These are phyloP conservation scores for Lagenidium giganteum DNA, from an alignment of 352 stramenopile species.

Conservation along the genomic window DNA sequence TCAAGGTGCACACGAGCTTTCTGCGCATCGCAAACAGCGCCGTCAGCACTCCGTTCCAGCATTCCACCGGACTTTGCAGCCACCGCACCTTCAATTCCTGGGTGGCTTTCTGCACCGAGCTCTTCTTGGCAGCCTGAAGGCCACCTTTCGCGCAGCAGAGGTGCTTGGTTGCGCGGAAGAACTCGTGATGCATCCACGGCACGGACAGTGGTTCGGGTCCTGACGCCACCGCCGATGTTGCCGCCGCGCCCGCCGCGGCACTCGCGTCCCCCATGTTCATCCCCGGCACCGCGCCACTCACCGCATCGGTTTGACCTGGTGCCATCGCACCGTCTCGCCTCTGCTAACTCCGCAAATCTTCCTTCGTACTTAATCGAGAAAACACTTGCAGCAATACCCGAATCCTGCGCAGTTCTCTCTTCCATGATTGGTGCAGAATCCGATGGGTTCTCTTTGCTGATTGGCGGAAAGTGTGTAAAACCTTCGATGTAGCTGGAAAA, in stretches of 20 bases:
- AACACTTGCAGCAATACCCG: no score
- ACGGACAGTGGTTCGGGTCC: conserved; percentile 33
- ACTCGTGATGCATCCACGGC: conserved; percentile 66
- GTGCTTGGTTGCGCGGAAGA: conserved; percentile 53
- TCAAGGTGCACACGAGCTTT: conserved; percentile 46
- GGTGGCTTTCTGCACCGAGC: conserved; percentile 37
- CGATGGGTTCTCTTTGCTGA: no score
- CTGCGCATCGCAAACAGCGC: conserved; percentile 13
- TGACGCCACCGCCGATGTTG: background rate
- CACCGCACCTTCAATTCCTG: conserved; percentile 59
- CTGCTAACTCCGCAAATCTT: no score
- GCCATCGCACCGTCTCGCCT: no score
- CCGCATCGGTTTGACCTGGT: no score
- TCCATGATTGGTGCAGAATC: no score
- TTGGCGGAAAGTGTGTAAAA: no score
- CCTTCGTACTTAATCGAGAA: no score
- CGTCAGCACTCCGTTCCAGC: background rate
- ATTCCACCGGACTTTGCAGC: background rate
- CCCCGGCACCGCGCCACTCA: no score
- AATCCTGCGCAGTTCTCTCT: no score
- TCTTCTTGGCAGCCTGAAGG: conserved; percentile 44
- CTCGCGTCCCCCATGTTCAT: no score
- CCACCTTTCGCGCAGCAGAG: conserved; percentile 38
- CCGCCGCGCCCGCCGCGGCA: background rate
- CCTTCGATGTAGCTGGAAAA: no score